phyloP scores from a whole-genome alignment of 768 basidiomycete genomes.

The Neoboletus brunneissimus region DNA sequence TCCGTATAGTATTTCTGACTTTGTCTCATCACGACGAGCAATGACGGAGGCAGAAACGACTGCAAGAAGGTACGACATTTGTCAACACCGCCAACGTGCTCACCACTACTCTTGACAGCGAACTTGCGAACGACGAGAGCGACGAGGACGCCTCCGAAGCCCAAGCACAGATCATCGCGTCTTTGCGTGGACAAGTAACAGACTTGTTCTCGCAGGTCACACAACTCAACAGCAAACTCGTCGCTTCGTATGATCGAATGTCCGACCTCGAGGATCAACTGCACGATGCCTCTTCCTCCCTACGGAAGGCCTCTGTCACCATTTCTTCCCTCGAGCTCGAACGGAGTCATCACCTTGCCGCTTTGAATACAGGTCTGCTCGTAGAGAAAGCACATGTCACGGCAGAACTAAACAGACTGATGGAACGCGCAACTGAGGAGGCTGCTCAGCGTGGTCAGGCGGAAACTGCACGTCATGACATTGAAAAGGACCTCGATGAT shows the following conservation, averaged over 20 bases:
- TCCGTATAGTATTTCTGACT: neutral
- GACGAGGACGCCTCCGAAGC: slow-evolving; percentile 52
- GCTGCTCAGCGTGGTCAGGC: slow-evolving; percentile 89
- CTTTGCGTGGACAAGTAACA: slow-evolving; percentile 76
- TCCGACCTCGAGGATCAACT: slow-evolving; percentile 91
- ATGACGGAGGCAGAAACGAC: slow-evolving; percentile 12
- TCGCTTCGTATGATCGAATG: slow-evolving; percentile 86
- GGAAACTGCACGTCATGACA: slow-evolving; percentile 73
- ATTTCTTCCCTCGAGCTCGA: slow-evolving; percentile 82
- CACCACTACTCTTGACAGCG: slow-evolving; percentile 2
- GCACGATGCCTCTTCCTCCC: slow-evolving; percentile 59
- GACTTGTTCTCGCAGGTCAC: slow-evolving; percentile 89
- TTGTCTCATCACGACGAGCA: slow-evolving; percentile 1
- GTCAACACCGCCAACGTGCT: slow-evolving; percentile 3
- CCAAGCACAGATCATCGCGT: slow-evolving; percentile 77
- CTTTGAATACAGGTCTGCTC: slow-evolving; percentile 85
- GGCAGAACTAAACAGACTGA: slow-evolving; percentile 85
- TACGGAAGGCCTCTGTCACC: slow-evolving; percentile 60
- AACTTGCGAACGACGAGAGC: slow-evolving; percentile 12
- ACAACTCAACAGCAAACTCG: slow-evolving; percentile 89
- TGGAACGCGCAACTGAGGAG: slow-evolving; percentile 95
- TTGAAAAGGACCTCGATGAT: slow-evolving; percentile 94
- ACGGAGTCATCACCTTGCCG: slow-evolving; percentile 81
- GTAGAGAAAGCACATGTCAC: slow-evolving; percentile 93
- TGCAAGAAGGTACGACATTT: slow-evolving; percentile 13